Evolutionary conservation across 805 yeast genomes (phyloP), one percentile per base, ranked within the genome.

Genomic region (Pichia nanzhaoensis): DNA sequence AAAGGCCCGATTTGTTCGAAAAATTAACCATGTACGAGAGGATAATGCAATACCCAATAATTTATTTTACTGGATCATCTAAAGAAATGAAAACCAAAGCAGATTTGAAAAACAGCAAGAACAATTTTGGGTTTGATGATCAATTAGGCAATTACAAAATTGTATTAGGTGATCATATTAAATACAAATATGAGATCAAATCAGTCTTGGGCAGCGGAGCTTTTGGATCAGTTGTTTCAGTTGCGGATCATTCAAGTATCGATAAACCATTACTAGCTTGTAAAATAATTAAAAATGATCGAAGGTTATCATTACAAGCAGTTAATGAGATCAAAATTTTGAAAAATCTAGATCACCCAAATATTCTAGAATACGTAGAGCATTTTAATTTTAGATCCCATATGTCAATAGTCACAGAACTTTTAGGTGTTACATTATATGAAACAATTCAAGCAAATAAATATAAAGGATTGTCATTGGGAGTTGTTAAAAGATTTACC

Each of bases 331-430:
- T 86, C 20, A 80, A 80, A 51, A 70, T 84, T 54, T 62, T 87
- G 37, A 78, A 77, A 51, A 61, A 66, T 30, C 60, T 88, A 7
- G 33, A 41, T 53, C 68, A 60, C 37, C 46, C 52, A 34, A 66
- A 66, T 39, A 64, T 82, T n/a, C 58, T 86, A 37, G 61, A 70
- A 17, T 84, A 82, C 54, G 57, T 68, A 32, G 84, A 80, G 35
- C 88, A 84, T 62, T 87, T 87, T 64, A 77, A 76, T 51, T 88
- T 87, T 59, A 69, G 95, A 47, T 81, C 86, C 18, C 96, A 87
- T 56, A 75, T 87, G 67, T 87, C 95, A 60, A 83, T 87, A 33
- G 77, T 78, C 1, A 83, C 90, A 0, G 95, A 88, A 57, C 61
- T 82, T 5, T 65, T 88, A 17, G 77, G 87, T 0, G 63, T 83